phyloP scores from a whole-genome alignment of 805 yeast species.

The Danielozyma ontarioensis region DNA sequence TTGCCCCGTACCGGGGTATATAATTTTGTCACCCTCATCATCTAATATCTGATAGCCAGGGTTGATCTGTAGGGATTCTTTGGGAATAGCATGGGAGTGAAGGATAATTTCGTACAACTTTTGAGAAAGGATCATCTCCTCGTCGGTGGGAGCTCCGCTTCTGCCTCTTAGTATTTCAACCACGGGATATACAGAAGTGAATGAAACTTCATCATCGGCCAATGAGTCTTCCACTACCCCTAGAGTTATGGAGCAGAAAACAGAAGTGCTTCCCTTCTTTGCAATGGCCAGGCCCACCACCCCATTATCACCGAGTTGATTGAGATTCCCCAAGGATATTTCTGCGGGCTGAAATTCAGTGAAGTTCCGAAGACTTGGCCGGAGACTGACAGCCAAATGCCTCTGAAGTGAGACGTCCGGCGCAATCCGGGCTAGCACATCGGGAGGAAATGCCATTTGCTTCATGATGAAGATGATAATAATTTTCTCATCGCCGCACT shows the following conservation, averaged over 20 bases:
- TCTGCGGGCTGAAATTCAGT: constrained; percentile 64
- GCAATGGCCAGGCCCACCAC: constrained; percentile 64
- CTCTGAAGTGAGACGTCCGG: constrained; percentile 81
- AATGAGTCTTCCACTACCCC: constrained; percentile 57
- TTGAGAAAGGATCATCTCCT: constrained; percentile 75
- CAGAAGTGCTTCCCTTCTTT: constrained; percentile 66
- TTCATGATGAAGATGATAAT: no score
- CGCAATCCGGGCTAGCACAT: constrained; percentile 74
- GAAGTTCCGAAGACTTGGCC: constrained; percentile 70
- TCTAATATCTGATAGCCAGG: constrained; percentile 12
- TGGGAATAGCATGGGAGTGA: constrained; percentile 50
- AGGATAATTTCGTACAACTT: constrained; percentile 53
- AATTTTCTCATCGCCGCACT: no score
- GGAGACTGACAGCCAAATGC: constrained; percentile 66
- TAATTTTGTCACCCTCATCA: constrained; percentile 7
- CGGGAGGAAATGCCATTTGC: constrained; percentile 65
- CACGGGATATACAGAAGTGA: constrained; percentile 54
- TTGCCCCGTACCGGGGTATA: constrained; percentile 61
- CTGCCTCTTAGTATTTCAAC: constrained; percentile 76
- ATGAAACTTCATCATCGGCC: constrained; percentile 12
- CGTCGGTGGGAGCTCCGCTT: constrained; percentile 76
- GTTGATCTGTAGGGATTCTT: constrained; percentile 17
- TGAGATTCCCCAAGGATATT: constrained; percentile 36
- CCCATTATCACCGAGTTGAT: constrained; percentile 27
- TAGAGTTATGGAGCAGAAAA: constrained; percentile 66